Evolutionary conservation across 2,329 filamentous ascomycete species (phyloP).

Genomic region (Ophiostoma triangulosporum): DNA sequence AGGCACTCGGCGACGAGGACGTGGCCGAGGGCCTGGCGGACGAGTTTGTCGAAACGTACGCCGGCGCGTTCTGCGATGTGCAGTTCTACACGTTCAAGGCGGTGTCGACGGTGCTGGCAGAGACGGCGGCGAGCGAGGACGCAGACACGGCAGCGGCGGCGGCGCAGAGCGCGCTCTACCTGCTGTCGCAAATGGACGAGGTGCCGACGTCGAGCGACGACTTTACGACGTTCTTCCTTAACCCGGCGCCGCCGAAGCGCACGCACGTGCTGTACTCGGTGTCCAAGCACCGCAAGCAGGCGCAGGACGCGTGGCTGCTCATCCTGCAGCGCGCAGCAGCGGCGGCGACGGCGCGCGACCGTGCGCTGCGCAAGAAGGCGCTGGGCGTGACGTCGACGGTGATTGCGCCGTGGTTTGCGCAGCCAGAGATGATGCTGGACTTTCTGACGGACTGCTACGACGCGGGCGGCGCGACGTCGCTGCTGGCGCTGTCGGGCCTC

Average conservation of each 20-base stretch:
- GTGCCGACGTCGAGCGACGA: constrained; percentile 55
- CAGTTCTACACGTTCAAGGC: constrained; percentile 69
- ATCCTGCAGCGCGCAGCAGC: constrained; percentile 51
- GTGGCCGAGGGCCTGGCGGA: constrained; percentile 35
- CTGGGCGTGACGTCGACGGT: constrained; percentile 61
- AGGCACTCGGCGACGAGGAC: constrained; percentile 13
- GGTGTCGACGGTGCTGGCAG: constrained; percentile 26
- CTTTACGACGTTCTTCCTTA: constrained; percentile 54
- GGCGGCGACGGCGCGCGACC: constrained; percentile 25
- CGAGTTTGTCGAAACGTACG: constrained; percentile 65
- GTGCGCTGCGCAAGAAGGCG: constrained; percentile 65
- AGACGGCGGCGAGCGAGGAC: constrained; percentile 14
- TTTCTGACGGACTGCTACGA: constrained; percentile 94
- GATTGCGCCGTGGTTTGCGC: constrained; percentile 80
- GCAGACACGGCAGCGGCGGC: constrained; percentile 8
- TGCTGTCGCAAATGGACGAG: constrained; percentile 55
- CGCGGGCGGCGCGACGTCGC: constrained; percentile 68
- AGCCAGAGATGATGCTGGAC: constrained; percentile 83
- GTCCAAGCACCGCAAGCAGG: constrained; percentile 60
- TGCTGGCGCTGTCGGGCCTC: constrained; percentile 80
- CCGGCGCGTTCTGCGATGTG: constrained; percentile 71
- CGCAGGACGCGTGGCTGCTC: constrained; percentile 77
- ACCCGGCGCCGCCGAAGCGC: constrained; percentile 47
- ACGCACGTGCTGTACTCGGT: constrained; percentile 53
- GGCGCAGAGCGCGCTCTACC: constrained; percentile 36